These are phyloP conservation scores for Talaromyces sp. DNA, from an alignment of 2,329 filamentous ascomycete species.

Conservation along the genomic window DNA sequence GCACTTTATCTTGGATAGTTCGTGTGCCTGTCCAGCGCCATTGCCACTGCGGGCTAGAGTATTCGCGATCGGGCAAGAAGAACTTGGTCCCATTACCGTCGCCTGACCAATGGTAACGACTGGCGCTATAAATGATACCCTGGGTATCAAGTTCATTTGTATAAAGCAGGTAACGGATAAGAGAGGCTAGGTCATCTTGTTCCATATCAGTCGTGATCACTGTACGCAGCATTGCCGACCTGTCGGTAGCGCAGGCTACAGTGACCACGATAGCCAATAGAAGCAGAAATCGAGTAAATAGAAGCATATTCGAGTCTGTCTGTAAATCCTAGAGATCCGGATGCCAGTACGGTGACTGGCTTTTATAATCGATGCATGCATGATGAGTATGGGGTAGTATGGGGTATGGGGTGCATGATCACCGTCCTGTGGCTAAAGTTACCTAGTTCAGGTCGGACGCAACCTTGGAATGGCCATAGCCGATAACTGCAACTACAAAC, in stretches of 20 bases:
- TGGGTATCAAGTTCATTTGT: slow-evolving; percentile 25
- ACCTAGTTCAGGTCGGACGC: no score
- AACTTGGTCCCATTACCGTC: slow-evolving; percentile 21
- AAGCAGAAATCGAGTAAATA: no score
- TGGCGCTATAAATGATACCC: slow-evolving; percentile 24
- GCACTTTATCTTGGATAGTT: slow-evolving; percentile 13
- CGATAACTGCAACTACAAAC: no score
- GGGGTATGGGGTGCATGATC: no score
- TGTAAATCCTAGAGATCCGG: no score
- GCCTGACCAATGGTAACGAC: slow-evolving; percentile 23
- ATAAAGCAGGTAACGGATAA: slow-evolving; percentile 17
- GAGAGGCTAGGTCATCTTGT: slow-evolving; percentile 16
- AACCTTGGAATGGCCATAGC: no score
- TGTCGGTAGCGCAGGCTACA: background rate
- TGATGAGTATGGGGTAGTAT: no score
- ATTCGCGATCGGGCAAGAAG: slow-evolving; percentile 3
- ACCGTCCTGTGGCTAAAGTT: no score
- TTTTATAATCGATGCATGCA: no score
- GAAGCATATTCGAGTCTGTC: no score
- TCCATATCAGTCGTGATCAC: slow-evolving; percentile 18
- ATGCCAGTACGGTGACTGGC: no score
- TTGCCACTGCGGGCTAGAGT: slow-evolving; percentile 3
- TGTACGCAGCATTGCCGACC: slow-evolving; percentile 5
- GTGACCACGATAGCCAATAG: no score
- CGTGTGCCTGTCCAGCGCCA: slow-evolving; percentile 16